Percentiles rank a stretch among this genome's conserved stretches.
Conservation (phyloP, 192 early-diverging fungal genomes). For the Linnemannia zychae region DNA sequence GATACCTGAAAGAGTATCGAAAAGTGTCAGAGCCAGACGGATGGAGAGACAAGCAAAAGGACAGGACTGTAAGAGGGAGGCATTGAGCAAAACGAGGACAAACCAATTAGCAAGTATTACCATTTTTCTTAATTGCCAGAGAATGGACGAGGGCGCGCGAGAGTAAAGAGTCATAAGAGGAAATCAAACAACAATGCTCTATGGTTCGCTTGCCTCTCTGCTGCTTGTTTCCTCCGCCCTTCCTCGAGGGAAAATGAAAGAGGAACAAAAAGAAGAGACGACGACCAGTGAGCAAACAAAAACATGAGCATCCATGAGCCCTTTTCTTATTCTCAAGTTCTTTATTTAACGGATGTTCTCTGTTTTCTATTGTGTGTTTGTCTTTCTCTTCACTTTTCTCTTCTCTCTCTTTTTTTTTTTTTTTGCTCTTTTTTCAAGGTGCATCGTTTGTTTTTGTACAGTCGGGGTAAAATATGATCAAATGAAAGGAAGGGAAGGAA, state of each 20-base stretch:
- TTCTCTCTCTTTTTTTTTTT: not conserved
- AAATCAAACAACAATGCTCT: slow-evolving; percentile 1
- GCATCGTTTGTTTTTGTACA: not conserved
- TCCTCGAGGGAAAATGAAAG: not conserved
- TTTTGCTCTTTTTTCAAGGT: not conserved
- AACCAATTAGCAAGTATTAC: not conserved
- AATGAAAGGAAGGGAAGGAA: not conserved
- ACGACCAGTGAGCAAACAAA: slow-evolving; percentile 7
- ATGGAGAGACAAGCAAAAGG: not conserved
- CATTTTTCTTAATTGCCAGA: not conserved
- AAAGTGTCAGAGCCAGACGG: not conserved
- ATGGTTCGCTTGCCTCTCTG: not conserved
- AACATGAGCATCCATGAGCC: slow-evolving; percentile 22
- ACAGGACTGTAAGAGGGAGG: not conserved
- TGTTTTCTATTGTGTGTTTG: not conserved
- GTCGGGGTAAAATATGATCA: not conserved
- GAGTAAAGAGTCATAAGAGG: not conserved
- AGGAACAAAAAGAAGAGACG: not conserved
- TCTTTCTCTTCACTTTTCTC: not conserved
- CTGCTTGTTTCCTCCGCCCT: not conserved
- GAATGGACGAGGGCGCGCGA: not conserved
- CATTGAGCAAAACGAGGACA: not conserved
- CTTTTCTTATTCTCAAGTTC: slow-evolving; percentile 1
- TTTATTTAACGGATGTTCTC: not conserved
- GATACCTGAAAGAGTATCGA: slow-evolving; percentile 16